Conservation (phyloP, 140 eudicot genomes). For the Ambrosia hybrid region DNA sequence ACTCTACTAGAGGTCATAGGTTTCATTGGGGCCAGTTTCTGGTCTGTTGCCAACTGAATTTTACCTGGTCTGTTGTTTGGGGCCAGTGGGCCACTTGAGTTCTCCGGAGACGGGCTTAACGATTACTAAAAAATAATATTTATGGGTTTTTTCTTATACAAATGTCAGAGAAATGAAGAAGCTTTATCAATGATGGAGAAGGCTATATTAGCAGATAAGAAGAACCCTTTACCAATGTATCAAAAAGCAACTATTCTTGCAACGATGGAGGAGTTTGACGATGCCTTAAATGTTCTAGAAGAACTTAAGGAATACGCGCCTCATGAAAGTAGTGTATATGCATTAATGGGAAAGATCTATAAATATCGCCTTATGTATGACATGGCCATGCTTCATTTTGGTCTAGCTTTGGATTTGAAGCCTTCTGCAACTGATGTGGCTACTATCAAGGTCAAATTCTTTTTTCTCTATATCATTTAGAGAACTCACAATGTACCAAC, state of each 20-base stretch:
- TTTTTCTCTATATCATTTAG: background rate
- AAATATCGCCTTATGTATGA: slow-evolving; percentile 70
- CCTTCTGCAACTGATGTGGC: slow-evolving; percentile 99
- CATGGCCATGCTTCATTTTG: slow-evolving; percentile 97
- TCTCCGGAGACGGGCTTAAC: background rate
- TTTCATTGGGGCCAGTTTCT: too few species aligned
- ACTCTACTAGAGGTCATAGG: too few species aligned
- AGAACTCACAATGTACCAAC: too few species aligned
- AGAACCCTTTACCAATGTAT: slow-evolving; percentile 95
- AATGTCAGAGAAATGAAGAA: slow-evolving; percentile 72
- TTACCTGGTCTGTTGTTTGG: too few species aligned
- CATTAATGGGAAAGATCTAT: slow-evolving; percentile 91
- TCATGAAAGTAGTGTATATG: slow-evolving; percentile 91
- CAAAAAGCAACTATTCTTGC: slow-evolving; percentile 91
- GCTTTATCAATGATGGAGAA: slow-evolving; percentile 85
- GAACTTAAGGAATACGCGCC: slow-evolving; percentile 97
- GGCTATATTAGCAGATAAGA: slow-evolving; percentile 89
- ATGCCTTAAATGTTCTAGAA: slow-evolving; percentile 84
- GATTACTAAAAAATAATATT: background rate
- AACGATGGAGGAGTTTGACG: slow-evolving; percentile 73
- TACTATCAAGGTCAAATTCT: slow-evolving; percentile 67
- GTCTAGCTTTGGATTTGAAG: slow-evolving; percentile 90
- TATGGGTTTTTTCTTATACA: background rate
- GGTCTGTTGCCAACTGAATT: too few species aligned
- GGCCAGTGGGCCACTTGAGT: too few species aligned